phyloP scores from a whole-genome alignment of 139 green algal genomes.

The Yamagishiella unicocca region DNA sequence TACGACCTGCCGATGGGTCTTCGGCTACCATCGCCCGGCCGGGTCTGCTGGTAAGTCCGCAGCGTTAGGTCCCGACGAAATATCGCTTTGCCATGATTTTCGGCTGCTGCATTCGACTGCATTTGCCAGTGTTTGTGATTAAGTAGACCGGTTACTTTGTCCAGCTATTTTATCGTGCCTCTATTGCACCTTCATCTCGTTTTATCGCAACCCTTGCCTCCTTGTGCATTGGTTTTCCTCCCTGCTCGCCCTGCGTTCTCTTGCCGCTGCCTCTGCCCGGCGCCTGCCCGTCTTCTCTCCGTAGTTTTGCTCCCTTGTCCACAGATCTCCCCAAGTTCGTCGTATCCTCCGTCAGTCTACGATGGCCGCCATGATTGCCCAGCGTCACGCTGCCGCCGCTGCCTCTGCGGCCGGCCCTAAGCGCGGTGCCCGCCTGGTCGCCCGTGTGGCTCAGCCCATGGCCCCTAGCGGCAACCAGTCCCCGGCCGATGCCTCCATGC shows the following conservation, averaged over 20 bases:
- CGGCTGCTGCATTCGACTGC: too few relatives aligned
- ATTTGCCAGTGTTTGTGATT: too few relatives aligned
- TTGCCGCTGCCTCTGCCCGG: neutral
- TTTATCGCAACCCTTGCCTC: neutral
- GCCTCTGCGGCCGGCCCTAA: neutral
- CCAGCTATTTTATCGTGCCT: neutral
- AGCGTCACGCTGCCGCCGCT: neutral
- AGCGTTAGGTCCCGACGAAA: too few relatives aligned
- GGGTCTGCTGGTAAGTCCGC: neutral
- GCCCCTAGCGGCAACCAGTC: neutral
- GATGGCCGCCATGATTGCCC: neutral
- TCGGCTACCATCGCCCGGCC: neutral
- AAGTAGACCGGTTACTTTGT: neutral
- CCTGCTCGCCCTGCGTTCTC: neutral
- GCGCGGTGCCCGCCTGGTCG: slow-evolving; percentile 22
- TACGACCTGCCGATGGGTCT: neutral
- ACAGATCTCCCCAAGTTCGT: neutral
- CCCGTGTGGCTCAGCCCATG: slow-evolving; percentile 37
- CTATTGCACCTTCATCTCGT: neutral
- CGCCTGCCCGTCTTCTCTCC: neutral
- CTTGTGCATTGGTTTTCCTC: neutral
- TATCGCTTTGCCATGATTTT: too few relatives aligned
- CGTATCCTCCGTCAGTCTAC: too few relatives aligned
- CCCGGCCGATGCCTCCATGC: neutral
- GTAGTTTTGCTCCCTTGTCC: neutral